Conservation (phyloP, 2,329 filamentous ascomycete species). For the Hysterium pulicare region DNA sequence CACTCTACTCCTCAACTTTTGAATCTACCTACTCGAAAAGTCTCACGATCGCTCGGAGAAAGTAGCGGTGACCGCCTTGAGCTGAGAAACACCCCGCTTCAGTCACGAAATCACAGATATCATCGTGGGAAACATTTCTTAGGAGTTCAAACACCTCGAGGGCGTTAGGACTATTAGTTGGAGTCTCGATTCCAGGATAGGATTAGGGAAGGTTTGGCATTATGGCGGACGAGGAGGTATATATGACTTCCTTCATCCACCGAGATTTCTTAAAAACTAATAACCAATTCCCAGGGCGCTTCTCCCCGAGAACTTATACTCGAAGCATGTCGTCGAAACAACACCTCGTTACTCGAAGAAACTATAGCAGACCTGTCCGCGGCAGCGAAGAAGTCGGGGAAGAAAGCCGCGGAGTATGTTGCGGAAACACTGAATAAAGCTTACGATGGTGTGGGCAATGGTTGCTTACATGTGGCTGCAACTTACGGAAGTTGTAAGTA, state of each 20-base stretch:
- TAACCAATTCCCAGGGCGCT: conserved; percentile 62
- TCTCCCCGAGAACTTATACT: conserved; percentile 80
- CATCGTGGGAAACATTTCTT: no score
- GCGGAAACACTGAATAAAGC: conserved; percentile 80
- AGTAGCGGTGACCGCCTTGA: no score
- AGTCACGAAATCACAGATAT: no score
- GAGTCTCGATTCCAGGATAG: no score
- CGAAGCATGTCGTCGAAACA: conserved; percentile 91
- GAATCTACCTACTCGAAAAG: no score
- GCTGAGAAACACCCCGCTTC: no score
- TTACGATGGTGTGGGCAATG: conserved; percentile 80
- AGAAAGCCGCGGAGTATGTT: conserved; percentile 56
- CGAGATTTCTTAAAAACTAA: neutral
- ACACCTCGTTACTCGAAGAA: conserved; percentile 77
- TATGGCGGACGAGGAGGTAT: conserved; percentile 1
- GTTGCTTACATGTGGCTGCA: conserved; percentile 86
- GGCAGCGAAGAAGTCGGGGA: conserved; percentile 48
- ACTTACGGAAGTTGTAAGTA: conserved; percentile 76
- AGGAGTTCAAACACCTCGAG: no score
- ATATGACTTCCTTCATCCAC: neutral
- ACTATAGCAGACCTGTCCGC: conserved; percentile 57
- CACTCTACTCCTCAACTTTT: no score
- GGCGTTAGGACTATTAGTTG: no score
- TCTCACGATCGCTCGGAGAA: no score
- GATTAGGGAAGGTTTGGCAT: no score